These are phyloP conservation scores for Tricholoma terreum DNA, from an alignment of 768 basidiomycete genomes.

Conservation along the genomic window DNA sequence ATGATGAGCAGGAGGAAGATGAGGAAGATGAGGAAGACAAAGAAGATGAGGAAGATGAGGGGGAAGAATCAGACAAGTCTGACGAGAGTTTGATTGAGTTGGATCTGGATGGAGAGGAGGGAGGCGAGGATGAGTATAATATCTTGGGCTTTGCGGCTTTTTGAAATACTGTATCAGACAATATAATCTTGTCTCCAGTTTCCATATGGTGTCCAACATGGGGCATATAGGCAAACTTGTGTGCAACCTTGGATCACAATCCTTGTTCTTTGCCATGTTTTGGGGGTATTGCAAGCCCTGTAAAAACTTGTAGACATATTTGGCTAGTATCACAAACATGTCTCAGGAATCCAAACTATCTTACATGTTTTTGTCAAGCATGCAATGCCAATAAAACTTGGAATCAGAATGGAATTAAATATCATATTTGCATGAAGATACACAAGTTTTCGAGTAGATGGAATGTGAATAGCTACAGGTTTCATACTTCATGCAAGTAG, in stretches of 20 bases:
- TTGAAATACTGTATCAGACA: not conserved
- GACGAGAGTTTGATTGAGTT: not conserved
- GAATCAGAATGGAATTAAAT: not conserved
- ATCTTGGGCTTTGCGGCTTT: not conserved
- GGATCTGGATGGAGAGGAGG: not conserved
- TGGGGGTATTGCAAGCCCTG: not conserved
- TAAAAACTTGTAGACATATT: not conserved
- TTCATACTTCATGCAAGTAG: not conserved
- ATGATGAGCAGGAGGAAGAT: too few species aligned
- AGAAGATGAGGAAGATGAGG: not conserved
- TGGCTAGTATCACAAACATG: not conserved
- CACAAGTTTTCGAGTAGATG: not conserved
- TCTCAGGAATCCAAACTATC: not conserved
- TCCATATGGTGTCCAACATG: not conserved
- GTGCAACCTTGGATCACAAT: not conserved
- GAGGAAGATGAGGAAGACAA: not conserved
- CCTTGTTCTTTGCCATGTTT: not conserved
- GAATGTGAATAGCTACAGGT: not conserved
- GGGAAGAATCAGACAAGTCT: not conserved
- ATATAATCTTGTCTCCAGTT: too few species aligned
- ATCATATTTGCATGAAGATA: too few species aligned
- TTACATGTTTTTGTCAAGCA: not conserved
- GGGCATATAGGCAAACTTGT: not conserved
- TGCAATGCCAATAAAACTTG: not conserved
- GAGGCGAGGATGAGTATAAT: not conserved